Percentiles rank a stretch among this genome's conserved stretches.
These are phyloP conservation scores for Mycena citricolor DNA, from an alignment of 1,284 basidiomycete species.

Conservation along the genomic window DNA sequence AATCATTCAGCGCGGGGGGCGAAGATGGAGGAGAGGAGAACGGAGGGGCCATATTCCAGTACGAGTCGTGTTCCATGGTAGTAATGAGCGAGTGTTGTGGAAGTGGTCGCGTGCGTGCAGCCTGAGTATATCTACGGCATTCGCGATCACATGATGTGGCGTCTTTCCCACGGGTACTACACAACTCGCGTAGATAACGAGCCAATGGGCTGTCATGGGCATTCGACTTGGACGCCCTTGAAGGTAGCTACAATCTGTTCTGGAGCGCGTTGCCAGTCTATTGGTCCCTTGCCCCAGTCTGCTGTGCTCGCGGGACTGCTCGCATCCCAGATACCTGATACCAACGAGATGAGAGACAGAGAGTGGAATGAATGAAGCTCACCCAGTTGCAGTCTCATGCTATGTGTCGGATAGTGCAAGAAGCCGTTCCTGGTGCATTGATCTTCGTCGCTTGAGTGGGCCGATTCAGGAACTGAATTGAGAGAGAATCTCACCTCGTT, in stretches of 20 bases:
- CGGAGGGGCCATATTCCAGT: not conserved
- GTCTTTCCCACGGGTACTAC: too few relatives aligned
- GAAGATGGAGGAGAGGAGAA: constrained; percentile 19
- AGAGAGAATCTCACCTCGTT: constrained; percentile 32
- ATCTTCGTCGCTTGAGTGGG: not conserved
- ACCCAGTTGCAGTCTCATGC: constrained; percentile 38
- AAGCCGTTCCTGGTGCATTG: constrained; percentile 16
- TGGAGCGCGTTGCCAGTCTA: constrained; percentile 41
- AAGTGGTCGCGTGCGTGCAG: too few relatives aligned
- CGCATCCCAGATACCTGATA: constrained; percentile 48
- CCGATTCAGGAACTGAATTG: not conserved
- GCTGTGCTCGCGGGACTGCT: constrained; percentile 44
- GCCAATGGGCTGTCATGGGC: too few relatives aligned
- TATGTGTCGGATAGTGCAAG: constrained; percentile 26
- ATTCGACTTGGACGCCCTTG: constrained; percentile 42
- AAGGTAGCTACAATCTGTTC: constrained; percentile 37
- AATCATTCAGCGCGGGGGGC: constrained; percentile 15
- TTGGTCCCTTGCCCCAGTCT: constrained; percentile 47
- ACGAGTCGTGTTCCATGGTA: not conserved
- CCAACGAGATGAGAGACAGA: constrained; percentile 37
- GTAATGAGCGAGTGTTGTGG: too few relatives aligned
- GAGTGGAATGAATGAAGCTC: constrained; percentile 37
- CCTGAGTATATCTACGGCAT: too few relatives aligned
- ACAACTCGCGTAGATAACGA: too few relatives aligned
- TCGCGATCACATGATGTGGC: too few relatives aligned